Conservation (phyloP, 208 protist genomes). For the Wallacemonas sp. region DNA sequence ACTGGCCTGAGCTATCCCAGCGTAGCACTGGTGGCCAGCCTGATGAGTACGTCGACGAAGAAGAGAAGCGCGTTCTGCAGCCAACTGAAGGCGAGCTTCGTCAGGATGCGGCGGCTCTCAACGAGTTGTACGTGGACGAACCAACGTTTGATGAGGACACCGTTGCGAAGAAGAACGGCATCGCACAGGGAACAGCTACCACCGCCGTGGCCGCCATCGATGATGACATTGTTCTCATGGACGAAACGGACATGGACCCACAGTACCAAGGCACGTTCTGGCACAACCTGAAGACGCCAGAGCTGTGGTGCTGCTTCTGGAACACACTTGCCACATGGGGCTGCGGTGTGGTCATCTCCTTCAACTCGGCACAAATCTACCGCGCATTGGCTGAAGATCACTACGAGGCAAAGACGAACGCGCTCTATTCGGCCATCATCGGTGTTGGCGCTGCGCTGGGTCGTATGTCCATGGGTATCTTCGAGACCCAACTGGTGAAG, state of each 20-base stretch:
- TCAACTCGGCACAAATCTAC: constrained; percentile 71
- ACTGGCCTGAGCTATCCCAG: constrained; percentile 8
- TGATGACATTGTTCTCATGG: constrained; percentile 25
- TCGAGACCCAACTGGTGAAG: constrained; percentile 34
- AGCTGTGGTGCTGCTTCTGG: constrained; percentile 56
- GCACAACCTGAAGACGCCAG: constrained; percentile 27
- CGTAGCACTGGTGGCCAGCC: background rate
- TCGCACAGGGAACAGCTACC: background rate
- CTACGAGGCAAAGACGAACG: constrained; percentile 31
- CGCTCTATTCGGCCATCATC: constrained; percentile 53
- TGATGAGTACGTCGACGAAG: constrained; percentile 2
- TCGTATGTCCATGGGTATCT: constrained; percentile 43
- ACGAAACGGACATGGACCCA: constrained; percentile 25
- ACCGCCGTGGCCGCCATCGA: constrained; percentile 12
- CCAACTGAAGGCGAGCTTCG: background rate
- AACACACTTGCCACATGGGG: constrained; percentile 60
- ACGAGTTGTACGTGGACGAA: constrained; percentile 1
- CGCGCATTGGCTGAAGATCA: constrained; percentile 26
- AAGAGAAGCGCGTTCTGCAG: constrained; percentile 13
- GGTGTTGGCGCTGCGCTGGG: constrained; percentile 60
- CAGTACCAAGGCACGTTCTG: constrained; percentile 62
- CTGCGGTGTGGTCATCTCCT: constrained; percentile 50
- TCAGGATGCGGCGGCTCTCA: constrained; percentile 8
- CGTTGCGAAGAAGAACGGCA: background rate
- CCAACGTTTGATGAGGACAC: background rate